phyloP scores from a whole-genome alignment of 1,284 basidiomycete species.

The Sanghuangporus sanghuang region DNA sequence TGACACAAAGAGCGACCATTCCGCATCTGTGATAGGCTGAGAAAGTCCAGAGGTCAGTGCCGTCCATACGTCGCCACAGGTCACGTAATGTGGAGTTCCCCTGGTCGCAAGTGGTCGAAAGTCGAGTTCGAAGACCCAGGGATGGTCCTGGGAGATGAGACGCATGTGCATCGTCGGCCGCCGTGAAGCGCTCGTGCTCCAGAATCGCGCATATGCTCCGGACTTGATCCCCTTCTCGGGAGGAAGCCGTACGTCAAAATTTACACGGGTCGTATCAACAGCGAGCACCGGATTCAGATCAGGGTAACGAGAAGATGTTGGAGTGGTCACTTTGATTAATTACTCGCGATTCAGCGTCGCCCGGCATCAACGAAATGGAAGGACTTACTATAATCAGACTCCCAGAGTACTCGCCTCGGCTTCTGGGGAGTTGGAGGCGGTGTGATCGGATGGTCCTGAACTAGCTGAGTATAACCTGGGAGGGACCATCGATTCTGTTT shows the following conservation, averaged over 20 bases:
- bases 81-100: conserved; percentile 30
- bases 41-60: conserved; percentile 44
- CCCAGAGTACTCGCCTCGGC: conserved; percentile 7
- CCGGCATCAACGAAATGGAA: neutral
- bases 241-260: conserved; percentile 12
- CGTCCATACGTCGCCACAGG: conserved; percentile 49
- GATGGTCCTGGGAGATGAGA: conserved; percentile 19
- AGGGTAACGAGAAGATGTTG: conserved; percentile 6
- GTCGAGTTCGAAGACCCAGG: conserved; percentile 20
- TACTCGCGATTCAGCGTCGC: neutral
- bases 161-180: conserved; percentile 17
- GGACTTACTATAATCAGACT: conserved; percentile 7
- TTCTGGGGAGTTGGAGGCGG: neutral
- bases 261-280: conserved; percentile 10
- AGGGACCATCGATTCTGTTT: neutral
- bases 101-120: neutral
- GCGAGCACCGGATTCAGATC: conserved; percentile 12
- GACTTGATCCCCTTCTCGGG: conserved; percentile 9
- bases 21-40: conserved; percentile 48
- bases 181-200: neutral
- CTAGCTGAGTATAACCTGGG: neutral
- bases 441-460: neutral
- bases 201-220: conserved; percentile 2
- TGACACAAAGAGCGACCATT: conserved; percentile 50
- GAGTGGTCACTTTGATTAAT: neutral